A percentile compares a stretch with the other conserved stretches of the same genome.
phyloP scores from a whole-genome alignment of 2,329 filamentous ascomycete genomes.

The Alternaria longipes region DNA sequence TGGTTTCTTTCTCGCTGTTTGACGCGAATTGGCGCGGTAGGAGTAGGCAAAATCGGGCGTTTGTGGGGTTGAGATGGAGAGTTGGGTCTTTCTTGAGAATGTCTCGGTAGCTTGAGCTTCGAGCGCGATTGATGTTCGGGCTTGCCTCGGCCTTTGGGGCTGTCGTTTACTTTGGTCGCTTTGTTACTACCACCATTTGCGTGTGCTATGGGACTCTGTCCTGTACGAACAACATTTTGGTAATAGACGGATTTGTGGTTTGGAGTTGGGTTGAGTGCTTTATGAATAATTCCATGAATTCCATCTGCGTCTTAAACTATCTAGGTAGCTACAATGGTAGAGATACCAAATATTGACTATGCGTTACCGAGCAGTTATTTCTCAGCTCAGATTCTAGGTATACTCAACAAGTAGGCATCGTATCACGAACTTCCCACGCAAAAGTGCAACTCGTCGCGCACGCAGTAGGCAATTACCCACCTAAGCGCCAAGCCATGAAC shows the following conservation, averaged over 20 bases:
- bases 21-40: conserved; percentile 1
- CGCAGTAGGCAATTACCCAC: not conserved
- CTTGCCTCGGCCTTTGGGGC: conserved; percentile 16
- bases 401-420: too few species aligned
- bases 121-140: conserved; percentile 30
- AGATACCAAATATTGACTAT: too few species aligned
- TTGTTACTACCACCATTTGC: too few species aligned
- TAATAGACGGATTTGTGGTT: too few species aligned
- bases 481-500: conserved; percentile 19
- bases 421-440: not conserved
- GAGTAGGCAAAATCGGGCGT: not conserved
- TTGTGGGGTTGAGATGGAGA: not conserved
- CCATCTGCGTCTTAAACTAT: too few species aligned
- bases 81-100: conserved; percentile 9
- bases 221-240: too few species aligned
- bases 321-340: not conserved
- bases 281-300: too few species aligned
- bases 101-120: conserved; percentile 18
- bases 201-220: too few species aligned
- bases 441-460: not conserved
- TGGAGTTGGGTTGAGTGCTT: too few species aligned
- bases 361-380: not conserved
- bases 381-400: not conserved
- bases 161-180: not conserved
- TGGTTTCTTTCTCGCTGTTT: not conserved